Conservation (phyloP, 2,329 filamentous ascomycete species). For the Periconia digitata region DNA sequence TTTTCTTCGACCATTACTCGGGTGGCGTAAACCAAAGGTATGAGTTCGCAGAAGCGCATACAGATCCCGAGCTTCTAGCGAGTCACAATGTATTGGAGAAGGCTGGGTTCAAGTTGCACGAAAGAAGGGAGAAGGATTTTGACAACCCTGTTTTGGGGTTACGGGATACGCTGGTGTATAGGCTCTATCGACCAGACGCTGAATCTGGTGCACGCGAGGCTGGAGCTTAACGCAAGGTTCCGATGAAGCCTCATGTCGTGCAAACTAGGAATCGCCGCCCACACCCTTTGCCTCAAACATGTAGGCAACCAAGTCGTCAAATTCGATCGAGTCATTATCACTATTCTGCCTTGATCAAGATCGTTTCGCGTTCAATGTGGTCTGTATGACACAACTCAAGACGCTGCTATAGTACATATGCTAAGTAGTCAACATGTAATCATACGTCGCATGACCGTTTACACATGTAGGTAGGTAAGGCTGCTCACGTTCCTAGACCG, state of each 20-base stretch:
- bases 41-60: slow-evolving; percentile 49
- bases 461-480: too few species aligned
- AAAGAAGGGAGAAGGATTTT: slow-evolving; percentile 46
- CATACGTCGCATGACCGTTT: not conserved
- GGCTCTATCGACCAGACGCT: slow-evolving; percentile 24
- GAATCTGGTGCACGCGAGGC: not conserved
- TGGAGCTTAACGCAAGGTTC: not conserved
- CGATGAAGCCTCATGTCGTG: not conserved
- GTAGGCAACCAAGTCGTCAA: not conserved
- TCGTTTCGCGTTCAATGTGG: too few species aligned
- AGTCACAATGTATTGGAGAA: slow-evolving; percentile 62
- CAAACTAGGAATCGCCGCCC: not conserved
- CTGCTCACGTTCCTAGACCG: not conserved
- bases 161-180: slow-evolving; percentile 41
- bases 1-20: slow-evolving; percentile 43
- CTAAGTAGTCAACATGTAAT: too few species aligned
- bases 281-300: not conserved
- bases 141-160: slow-evolving; percentile 38
- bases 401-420: too few species aligned
- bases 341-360: too few species aligned
- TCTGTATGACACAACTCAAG: too few species aligned
- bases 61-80: slow-evolving; percentile 52
- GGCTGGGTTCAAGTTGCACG: slow-evolving; percentile 55
- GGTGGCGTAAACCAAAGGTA: slow-evolving; percentile 28
- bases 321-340: too few species aligned